Conservation (phyloP, 2,329 filamentous ascomycete genomes). For the Fusarium veterinarium region DNA sequence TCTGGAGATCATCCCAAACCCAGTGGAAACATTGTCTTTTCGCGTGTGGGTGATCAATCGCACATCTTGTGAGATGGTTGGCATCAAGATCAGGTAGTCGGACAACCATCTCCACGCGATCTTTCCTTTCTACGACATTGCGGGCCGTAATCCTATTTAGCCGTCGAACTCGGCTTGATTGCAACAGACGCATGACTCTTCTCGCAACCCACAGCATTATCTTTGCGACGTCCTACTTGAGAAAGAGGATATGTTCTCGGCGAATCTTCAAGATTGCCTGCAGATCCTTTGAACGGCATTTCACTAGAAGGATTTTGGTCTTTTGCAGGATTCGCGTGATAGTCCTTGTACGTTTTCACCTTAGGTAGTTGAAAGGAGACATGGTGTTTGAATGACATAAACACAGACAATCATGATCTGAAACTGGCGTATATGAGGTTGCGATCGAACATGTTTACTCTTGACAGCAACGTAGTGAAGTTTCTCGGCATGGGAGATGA, state of each 20-base stretch:
- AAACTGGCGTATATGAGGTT: background rate
- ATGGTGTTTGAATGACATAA: background rate
- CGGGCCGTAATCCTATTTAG: conserved; percentile 37
- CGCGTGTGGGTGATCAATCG: conserved; percentile 12
- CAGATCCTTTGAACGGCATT: conserved; percentile 4
- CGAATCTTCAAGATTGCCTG: background rate
- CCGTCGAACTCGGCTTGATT: conserved; percentile 24
- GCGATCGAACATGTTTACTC: background rate
- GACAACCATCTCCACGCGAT: conserved; percentile 27
- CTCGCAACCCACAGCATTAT: conserved; percentile 26
- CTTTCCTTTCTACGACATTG: conserved; percentile 19
- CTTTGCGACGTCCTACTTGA: conserved; percentile 3
- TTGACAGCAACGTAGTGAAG: conserved; percentile 2
- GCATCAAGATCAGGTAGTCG: conserved; percentile 9
- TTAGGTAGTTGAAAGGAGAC: background rate
- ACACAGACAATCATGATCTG: background rate
- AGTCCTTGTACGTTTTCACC: background rate
- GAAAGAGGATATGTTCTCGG: conserved; percentile 2
- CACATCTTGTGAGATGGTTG: conserved; percentile 21
- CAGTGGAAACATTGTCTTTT: conserved; percentile 10
- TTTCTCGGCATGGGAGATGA: conserved; percentile 23
- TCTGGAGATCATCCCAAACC: conserved; percentile 29
- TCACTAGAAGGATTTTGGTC: background rate
- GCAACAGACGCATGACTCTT: conserved; percentile 29
- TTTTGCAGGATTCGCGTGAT: background rate